phyloP scores from a whole-genome alignment of 441 rosid species.

The Corymbia calophylla region DNA sequence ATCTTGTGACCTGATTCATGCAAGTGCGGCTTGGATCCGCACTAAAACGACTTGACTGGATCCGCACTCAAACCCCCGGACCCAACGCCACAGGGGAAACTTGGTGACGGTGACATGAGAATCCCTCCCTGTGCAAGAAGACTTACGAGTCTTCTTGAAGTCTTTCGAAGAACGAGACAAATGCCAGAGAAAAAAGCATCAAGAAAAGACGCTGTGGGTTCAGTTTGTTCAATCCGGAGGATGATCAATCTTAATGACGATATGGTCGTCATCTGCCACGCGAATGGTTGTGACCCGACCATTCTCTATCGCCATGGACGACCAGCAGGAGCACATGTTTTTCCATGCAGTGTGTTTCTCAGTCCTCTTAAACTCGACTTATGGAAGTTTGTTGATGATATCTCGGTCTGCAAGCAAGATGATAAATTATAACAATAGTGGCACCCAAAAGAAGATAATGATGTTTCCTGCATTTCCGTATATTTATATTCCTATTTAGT shows the following conservation, averaged over 20 bases:
- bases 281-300: neutral
- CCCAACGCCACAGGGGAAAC: fast-evolving
- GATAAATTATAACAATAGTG: neutral
- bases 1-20: neutral
- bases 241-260: neutral
- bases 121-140: neutral
- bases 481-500: neutral
- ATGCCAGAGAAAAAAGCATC: neutral
- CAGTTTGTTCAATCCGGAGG: neutral
- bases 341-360: neutral
- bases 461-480: neutral
- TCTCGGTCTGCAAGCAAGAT: neutral
- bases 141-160: neutral
- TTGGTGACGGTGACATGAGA: neutral
- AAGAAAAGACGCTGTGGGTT: neutral
- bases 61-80: neutral
- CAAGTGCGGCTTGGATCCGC: neutral
- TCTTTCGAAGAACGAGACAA: neutral
- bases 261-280: neutral
- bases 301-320: neutral
- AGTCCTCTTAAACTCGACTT: neutral
- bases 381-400: no score
- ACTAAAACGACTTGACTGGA: neutral
- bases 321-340: neutral
- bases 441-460: neutral